These are phyloP conservation scores for Trametes cingulata DNA, from an alignment of 768 basidiomycete species.

Conservation along the genomic window DNA sequence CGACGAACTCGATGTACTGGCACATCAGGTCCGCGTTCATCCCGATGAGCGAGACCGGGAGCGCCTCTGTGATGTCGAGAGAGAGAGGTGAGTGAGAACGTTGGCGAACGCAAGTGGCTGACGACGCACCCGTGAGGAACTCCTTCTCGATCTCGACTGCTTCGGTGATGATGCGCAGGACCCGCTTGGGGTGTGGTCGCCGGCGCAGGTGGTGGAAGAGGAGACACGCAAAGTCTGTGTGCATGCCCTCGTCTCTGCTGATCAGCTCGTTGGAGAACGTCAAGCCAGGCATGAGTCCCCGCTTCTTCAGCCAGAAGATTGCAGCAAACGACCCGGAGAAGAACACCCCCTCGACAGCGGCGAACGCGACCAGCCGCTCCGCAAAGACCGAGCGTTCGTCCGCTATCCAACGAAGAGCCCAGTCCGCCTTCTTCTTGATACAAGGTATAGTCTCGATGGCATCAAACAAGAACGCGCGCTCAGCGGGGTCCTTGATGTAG, in stretches of 20 bases:
- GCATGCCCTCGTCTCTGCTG: conserved; percentile 93
- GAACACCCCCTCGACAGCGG: conserved; percentile 95
- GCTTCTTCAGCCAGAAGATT: conserved; percentile 97
- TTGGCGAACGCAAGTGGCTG: not conserved
- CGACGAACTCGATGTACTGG: conserved; percentile 90
- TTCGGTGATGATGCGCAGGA: conserved; percentile 71
- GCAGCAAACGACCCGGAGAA: conserved; percentile 93
- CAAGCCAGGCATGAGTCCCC: conserved; percentile 95
- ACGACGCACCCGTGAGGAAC: conserved; percentile 67
- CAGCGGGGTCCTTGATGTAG: conserved; percentile 79
- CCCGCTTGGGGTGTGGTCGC: conserved; percentile 78
- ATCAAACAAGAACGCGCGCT: conserved; percentile 84
- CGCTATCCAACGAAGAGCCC: conserved; percentile 92
- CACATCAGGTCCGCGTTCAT: conserved; percentile 92
- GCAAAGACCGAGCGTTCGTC: conserved; percentile 81
- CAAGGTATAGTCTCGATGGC: conserved; percentile 94
- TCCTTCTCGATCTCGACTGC: conserved; percentile 88
- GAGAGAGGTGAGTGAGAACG: not conserved
- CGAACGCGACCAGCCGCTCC: conserved; percentile 90
- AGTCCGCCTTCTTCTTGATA: conserved; percentile 90
- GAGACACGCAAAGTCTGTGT: conserved; percentile 94
- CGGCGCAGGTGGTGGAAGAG: conserved; percentile 81
- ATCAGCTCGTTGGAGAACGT: conserved; percentile 98
- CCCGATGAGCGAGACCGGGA: conserved; percentile 84
- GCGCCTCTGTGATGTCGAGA: conserved; percentile 62